Evolutionary conservation across 768 basidiomycete genomes (phyloP).

Genomic region (Boletellus sp.): DNA sequence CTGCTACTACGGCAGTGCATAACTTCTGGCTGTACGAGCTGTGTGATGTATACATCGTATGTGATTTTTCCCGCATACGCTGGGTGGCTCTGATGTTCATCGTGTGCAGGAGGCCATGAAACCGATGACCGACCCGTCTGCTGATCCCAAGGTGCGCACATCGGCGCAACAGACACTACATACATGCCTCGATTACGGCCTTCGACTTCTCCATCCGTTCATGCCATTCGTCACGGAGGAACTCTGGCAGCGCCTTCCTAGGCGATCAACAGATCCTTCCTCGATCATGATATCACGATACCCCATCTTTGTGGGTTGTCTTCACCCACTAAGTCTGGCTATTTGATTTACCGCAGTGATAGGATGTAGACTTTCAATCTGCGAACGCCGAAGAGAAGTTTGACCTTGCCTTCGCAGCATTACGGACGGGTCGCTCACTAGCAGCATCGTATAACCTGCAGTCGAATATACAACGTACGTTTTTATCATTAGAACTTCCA

Average conservation of each 20-base stretch:
- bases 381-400: constrained; percentile 79
- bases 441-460: constrained; percentile 89
- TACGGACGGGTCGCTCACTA: constrained; percentile 79
- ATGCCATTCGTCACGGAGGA: constrained; percentile 99
- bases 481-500: background rate
- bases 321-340: background rate
- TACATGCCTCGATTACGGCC: constrained; percentile 87
- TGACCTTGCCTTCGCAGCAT: constrained; percentile 75
- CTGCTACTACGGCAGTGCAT: constrained; percentile 78
- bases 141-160: constrained; percentile 54
- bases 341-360: background rate
- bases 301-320: constrained; percentile 66
- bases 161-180: constrained; percentile 97
- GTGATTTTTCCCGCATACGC: constrained; percentile 26
- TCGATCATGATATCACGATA: constrained; percentile 89
- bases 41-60: constrained; percentile 97
- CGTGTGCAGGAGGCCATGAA: constrained; percentile 90
- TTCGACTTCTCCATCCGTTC: constrained; percentile 91
- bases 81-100: background rate
- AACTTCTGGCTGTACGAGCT: constrained; percentile 98
- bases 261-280: constrained; percentile 73
- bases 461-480: constrained; percentile 73
- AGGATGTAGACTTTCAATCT: constrained; percentile 63
- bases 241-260: constrained; percentile 93
- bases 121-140: constrained; percentile 85